These are phyloP conservation scores for Lactuca sativa DNA, from an alignment of 129 eudicot species.

Conservation along the genomic window DNA sequence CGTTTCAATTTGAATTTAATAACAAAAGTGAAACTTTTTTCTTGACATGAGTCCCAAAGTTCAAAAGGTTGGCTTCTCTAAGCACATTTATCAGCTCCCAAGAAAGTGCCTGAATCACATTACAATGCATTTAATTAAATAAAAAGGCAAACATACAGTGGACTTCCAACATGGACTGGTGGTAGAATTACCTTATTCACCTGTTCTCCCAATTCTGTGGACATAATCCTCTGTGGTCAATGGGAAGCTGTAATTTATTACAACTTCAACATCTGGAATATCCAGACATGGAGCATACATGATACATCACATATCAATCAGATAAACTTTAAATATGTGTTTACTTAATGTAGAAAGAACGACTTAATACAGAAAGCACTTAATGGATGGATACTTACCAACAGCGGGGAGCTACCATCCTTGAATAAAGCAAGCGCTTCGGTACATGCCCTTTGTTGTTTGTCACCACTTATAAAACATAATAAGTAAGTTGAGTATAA, in stretches of 20 bases:
- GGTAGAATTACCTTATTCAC: conserved; percentile 81
- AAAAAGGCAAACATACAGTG: not conserved
- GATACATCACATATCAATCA: no score
- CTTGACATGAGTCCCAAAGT: conserved; percentile 97
- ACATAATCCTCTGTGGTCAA: conserved; percentile 97
- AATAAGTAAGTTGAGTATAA: no score
- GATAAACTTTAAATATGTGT: not conserved
- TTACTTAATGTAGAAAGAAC: not conserved
- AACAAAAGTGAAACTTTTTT: conserved; percentile 43
- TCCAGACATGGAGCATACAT: no score
- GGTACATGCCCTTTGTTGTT: conserved; percentile 81
- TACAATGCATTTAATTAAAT: not conserved
- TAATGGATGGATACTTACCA: conserved; percentile 49
- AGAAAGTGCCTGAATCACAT: conserved; percentile 60
- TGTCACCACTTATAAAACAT: conserved; percentile 69
- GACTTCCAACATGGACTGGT: no score
- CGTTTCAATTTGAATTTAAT: not conserved
- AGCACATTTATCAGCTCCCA: conserved; percentile 97
- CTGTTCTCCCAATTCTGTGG: conserved; percentile 96
- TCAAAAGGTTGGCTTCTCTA: conserved; percentile 80
- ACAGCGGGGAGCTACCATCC: conserved; percentile 79
- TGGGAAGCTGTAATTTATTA: conserved; percentile 92
- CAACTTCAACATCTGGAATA: conserved; percentile 96
- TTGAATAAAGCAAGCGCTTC: conserved; percentile 74
- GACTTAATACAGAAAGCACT: not conserved